Evolutionary conservation across 768 basidiomycete species (phyloP), one percentile per base, ranked within the genome.

Genomic region (Mrakia blollopis): DNA sequence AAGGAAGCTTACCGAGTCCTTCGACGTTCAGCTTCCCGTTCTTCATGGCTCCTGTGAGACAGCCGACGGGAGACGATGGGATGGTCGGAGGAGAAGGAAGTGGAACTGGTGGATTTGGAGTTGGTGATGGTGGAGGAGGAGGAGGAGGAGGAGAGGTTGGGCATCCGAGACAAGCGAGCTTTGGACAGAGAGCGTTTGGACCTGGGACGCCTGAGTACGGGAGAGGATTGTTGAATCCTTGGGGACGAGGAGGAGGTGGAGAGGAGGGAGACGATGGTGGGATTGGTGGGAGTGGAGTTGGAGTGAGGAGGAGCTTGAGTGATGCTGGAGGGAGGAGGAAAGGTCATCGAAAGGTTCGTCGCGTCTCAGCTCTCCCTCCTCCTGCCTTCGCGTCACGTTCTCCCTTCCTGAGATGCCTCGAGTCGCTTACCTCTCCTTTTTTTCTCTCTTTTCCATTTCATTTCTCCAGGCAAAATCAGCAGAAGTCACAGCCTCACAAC

Each of bases 141-240:
- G 35, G 37, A 21, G 63, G 16, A 32, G 28, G 28, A 14, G 25
- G 61, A 23, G 63, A 67, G 28, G 44, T 39, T 23, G 23, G 21
- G 14, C 39, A 68, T 32, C 52, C 67, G 54, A 67, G 52, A 41
- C 37, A 67, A n/a, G 57, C 65, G 39, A 75, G 74, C 65, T 68
- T 68, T 28, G 67, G 65, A 11, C 72, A 52, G 57, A 23, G 70
- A 47, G 65, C 28, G n/a, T 75, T 75, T 16, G 74, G 74, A 25
- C 62, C 74, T 21, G 74, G 74, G 11, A 75, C 74, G n/a, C 74
- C 74, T 10, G 68, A 68, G 8, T 75, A 75, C 39, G 74, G 74
- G 14, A 37, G 39, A 16, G 74, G 74, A 21, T 10, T 75, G 39
- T 41, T 75, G 50, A 50, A 75, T 30, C 74, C 74, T 8, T 70